Evolutionary conservation across 2,329 filamentous ascomycete species (phyloP), one percentile per base, ranked within the genome.

Genomic region (Diaporthe destruens): DNA sequence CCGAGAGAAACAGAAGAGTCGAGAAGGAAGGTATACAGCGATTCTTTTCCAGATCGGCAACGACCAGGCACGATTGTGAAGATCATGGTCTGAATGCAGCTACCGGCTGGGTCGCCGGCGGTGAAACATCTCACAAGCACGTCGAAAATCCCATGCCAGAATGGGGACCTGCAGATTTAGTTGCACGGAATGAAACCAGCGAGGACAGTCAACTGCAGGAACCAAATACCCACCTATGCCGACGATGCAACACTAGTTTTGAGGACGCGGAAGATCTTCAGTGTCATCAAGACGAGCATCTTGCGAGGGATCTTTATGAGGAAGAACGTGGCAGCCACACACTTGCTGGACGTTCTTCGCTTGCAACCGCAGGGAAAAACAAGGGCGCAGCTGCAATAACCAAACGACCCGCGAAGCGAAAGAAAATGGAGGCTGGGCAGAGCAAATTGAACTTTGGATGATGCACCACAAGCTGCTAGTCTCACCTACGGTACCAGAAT

Each of bases 251-350:
- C 73, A 86, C 88, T 77, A 79, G 80, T n/a, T 84, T 96, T 44
- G 85, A 87, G 16, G 84, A 86, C 51, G 79, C 84, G 34, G 89
- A 92, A 71, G 87, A 88, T 76, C 79, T 90, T 59, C 88, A 91
- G 76, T 95, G 93, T 82, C 96, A 99, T 81, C 87, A 92, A 69
- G 96, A 99, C 81, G 98, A 95, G 92, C 96, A 99, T 83, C 92
- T 98, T 82, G 96, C 96, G 57, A 94, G 93, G 82, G 93, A 96
- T 77, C 86, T 99, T 39, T 92, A 95, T 75, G 88, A 86, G 72
- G 87, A 92, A 76, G 88, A 92, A 83, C 86, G 87, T 86, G 85
- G 82, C 81, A 84, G 76, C 72, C 78, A 81, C 74, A 78, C 81
- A 84, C 85, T 87, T 80, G 85, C 79, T 76, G 82, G 81, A 69